Evolutionary conservation across 2,329 filamentous ascomycete species (phyloP).

Genomic region (Diplodia intermedia): DNA sequence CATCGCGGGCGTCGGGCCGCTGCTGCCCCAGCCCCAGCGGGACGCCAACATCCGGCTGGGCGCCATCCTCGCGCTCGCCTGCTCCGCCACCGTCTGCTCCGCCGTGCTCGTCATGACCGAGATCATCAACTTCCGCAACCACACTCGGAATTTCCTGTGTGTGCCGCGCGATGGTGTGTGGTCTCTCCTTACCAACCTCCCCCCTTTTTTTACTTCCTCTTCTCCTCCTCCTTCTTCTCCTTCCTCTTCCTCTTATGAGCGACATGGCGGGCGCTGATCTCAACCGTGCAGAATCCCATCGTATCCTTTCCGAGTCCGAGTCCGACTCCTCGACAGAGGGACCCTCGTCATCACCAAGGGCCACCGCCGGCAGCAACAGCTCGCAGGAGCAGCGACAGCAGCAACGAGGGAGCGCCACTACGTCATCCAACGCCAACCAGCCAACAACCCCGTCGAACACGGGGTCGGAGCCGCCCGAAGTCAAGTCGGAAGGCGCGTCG

Average conservation of each 20-base stretch:
- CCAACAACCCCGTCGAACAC: not conserved
- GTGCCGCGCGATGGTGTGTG: not conserved
- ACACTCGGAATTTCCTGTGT: not conserved
- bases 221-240: too few relatives aligned
- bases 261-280: not conserved
- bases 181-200: too few relatives aligned
- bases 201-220: too few relatives aligned
- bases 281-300: not conserved
- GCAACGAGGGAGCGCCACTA: not conserved
- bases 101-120: not conserved
- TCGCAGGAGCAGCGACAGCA: not conserved
- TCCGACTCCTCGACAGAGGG: not conserved
- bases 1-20: not conserved
- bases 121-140: not conserved
- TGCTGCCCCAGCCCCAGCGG: constrained; percentile 6
- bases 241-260: too few relatives aligned
- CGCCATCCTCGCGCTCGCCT: not conserved
- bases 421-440: not conserved
- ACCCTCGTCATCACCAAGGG: not conserved
- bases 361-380: not conserved
- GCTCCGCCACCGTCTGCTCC: not conserved
- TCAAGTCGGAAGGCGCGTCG: not conserved
- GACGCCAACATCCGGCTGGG: not conserved
- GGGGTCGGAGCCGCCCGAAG: not conserved
- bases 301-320: not conserved